Evolutionary conservation across 306 rosid genomes (phyloP).

Genomic region (Herpetospermum pedunculosum): DNA sequence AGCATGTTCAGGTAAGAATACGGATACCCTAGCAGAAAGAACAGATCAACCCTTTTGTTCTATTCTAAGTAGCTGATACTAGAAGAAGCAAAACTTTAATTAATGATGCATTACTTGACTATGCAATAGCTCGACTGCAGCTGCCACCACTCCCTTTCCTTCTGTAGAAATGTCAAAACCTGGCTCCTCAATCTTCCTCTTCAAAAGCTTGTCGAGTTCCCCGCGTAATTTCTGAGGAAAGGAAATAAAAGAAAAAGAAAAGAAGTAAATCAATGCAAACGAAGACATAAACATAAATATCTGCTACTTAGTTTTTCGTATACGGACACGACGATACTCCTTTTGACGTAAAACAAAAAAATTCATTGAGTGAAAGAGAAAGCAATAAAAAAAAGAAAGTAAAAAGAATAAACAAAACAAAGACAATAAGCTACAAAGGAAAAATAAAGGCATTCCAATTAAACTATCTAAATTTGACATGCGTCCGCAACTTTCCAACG

Average conservation of each 20-base stretch:
- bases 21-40: not conserved
- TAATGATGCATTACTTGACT: conserved; percentile 21
- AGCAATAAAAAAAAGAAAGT: no score
- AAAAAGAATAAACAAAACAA: no score
- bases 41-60: not conserved
- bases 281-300: not conserved
- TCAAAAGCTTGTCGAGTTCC: conserved; percentile 81
- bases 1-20: not conserved
- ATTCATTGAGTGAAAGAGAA: no score
- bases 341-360: no score
- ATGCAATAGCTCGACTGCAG: conserved; percentile 74
- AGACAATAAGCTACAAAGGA: no score
- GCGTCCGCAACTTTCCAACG: not conserved
- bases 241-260: not conserved
- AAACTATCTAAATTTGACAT: not conserved
- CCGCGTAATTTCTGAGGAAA: conserved; percentile 62
- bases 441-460: not conserved
- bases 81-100: not conserved
- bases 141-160: conserved; percentile 78
- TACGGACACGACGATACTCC: no score
- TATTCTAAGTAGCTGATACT: not conserved
- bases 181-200: conserved; percentile 71
- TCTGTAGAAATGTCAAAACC: conserved; percentile 58
- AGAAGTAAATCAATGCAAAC: not conserved
- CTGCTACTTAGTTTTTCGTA: not conserved